Conservation (phyloP, 2,329 filamentous ascomycete species). For the Ophiostoma pallidulum region DNA sequence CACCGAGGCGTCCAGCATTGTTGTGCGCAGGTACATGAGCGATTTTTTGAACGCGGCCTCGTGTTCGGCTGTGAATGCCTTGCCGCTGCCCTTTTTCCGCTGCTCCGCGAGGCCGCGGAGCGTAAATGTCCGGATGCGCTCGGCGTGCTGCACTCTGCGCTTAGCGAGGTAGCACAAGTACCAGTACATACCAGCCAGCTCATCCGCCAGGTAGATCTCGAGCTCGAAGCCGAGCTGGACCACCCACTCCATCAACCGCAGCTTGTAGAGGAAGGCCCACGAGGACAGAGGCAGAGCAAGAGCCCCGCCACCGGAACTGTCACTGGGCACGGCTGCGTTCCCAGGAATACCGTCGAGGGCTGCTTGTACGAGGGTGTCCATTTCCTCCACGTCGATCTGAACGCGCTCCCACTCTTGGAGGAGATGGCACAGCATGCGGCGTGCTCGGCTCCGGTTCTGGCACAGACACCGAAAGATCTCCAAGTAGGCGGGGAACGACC, state of each 20-base stretch:
- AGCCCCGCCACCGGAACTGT: conserved; percentile 32
- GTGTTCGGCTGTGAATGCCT: conserved; percentile 22
- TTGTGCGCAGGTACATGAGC: conserved; percentile 47
- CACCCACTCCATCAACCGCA: conserved; percentile 78
- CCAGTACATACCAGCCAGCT: conserved; percentile 84
- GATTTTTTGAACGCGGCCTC: conserved; percentile 39
- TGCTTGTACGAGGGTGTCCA: conserved; percentile 58
- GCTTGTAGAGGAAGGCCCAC: conserved; percentile 85
- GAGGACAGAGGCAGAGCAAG: conserved; percentile 64
- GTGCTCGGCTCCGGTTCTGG: conserved; percentile 80
- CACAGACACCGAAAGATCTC: conserved; percentile 78
- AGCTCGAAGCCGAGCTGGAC: conserved; percentile 92
- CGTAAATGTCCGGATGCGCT: conserved; percentile 62
- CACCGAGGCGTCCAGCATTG: conserved; percentile 56
- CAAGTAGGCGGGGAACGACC: conserved; percentile 61
- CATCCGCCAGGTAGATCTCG: conserved; percentile 77
- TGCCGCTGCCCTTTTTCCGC: conserved; percentile 16
- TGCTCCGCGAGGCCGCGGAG: conserved; percentile 30
- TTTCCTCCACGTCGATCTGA: conserved; percentile 69
- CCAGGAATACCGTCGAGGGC: conserved; percentile 51
- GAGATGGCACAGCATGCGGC: conserved; percentile 80
- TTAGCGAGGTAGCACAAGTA: conserved; percentile 68
- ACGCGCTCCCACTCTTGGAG: conserved; percentile 52
- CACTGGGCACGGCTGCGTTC: neutral
- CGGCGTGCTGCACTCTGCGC: conserved; percentile 57